Evolutionary conservation across 1,139 yeast genomes (phyloP).

Genomic region (Suhomyces chickasaworum): DNA sequence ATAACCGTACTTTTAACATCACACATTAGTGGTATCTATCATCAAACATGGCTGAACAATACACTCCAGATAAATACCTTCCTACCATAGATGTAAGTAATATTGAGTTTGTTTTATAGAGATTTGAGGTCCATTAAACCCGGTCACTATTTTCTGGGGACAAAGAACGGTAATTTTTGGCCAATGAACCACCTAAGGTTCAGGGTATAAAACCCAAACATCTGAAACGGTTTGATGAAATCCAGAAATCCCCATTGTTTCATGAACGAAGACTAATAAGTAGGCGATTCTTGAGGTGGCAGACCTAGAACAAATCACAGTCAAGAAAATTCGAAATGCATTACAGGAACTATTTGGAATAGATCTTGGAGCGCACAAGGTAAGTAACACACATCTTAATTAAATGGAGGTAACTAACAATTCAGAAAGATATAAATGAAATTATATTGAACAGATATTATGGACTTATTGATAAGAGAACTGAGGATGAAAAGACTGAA

Average conservation of each 20-base stretch:
- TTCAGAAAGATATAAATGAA: constrained; percentile 57
- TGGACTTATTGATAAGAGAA: constrained; percentile 42
- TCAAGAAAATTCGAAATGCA: constrained; percentile 70
- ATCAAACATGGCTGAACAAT: constrained; percentile 20
- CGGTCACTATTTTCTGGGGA: not conserved
- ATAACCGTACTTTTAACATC: not conserved
- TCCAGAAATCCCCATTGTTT: not conserved
- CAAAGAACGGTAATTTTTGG: not conserved
- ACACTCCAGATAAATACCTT: constrained; percentile 40
- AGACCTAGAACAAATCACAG: constrained; percentile 69
- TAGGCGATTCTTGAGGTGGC: constrained; percentile 77
- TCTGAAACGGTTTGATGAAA: not conserved
- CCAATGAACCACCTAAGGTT: not conserved
- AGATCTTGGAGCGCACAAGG: constrained; percentile 54
- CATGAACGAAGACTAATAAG: constrained; percentile 26
- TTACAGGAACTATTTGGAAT: constrained; percentile 65
- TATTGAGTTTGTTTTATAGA: too few species aligned
- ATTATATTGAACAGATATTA: constrained; percentile 64
- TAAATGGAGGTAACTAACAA: constrained; percentile 17
- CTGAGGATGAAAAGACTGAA: constrained; percentile 30
- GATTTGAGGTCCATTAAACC: too few species aligned
- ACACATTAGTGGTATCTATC: constrained; percentile 2
- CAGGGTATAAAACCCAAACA: too few species aligned
- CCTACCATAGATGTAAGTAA: constrained; percentile 67
- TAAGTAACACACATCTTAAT: constrained; percentile 24